A percentile compares a stretch with the other conserved stretches of the same genome.
phyloP scores from a whole-genome alignment of 148 eudicot species.

The Bassia scoparia region DNA sequence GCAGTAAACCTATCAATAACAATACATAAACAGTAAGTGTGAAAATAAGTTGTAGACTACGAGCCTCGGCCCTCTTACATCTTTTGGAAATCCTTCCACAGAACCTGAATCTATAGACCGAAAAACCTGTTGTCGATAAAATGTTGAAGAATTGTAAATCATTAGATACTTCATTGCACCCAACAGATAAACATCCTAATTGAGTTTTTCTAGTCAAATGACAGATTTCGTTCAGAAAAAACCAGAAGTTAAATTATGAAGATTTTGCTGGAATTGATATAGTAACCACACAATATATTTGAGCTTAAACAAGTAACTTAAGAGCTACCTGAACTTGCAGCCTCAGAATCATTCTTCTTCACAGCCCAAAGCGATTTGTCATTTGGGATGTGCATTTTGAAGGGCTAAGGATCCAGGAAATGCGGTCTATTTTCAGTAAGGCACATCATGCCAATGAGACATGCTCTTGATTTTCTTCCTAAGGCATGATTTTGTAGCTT shows the following conservation, averaged over 20 bases:
- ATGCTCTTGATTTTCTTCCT: conserved; percentile 49
- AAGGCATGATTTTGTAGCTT: conserved; percentile 72
- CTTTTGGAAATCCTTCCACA: conserved; percentile 79
- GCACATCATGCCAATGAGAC: conserved; percentile 79
- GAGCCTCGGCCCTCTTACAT: conserved; percentile 53
- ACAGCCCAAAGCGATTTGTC: conserved; percentile 57
- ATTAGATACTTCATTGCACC: neutral
- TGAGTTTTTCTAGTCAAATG: neutral
- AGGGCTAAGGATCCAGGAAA: conserved; percentile 90
- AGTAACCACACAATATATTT: neutral
- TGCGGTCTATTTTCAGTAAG: conserved; percentile 65
- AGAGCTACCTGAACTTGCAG: conserved; percentile 85
- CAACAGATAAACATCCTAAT: neutral
- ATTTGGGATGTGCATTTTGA: conserved; percentile 36
- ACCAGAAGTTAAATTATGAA: too few relatives aligned
- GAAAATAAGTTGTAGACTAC: conserved; percentile 10
- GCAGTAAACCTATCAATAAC: neutral
- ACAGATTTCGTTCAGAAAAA: too few relatives aligned
- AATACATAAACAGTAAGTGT: neutral
- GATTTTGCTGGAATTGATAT: too few relatives aligned
- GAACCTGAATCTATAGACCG: conserved; percentile 95
- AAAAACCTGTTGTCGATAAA: conserved; percentile 49
- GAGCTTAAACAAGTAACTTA: neutral
- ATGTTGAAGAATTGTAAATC: conserved; percentile 7
- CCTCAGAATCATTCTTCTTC: conserved; percentile 60